Evolutionary conservation across 768 basidiomycete species (phyloP), one percentile per base, ranked within the genome.

Genomic region (Pluteus cervinus): DNA sequence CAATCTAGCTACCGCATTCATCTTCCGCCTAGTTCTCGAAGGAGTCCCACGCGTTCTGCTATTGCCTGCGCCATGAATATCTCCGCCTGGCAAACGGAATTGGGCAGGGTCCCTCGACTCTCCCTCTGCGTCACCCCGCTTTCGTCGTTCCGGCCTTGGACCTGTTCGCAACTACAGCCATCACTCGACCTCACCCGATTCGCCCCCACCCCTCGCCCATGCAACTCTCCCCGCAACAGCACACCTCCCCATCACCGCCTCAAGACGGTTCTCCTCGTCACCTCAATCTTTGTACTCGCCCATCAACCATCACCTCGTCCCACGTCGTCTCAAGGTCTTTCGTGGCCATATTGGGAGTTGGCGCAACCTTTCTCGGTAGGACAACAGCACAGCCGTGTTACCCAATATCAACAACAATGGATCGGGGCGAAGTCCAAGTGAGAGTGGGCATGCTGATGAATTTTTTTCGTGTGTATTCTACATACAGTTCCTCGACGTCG

Each of bases 21-120:
- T 52, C 66, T 87, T 15, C 85, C 85, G 1, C 86, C 86, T 0
- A 81, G 86, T 34, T 87, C 85, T 0, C 73, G 85, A 21, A 63
- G 85, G 33, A 76, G 68, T 51, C 77, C 82, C 0, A 73, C 77
- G 2, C 71, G 81, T 26, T 72, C 75, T n/a, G 71, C 75, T 9
- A 70, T 73, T 35, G 66, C 68, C 23, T 70, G 73, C 36, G 57
- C 58, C 11, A 54, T 59, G 48, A 56, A 50, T 30, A 43, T 40
- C 26, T 43, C 44, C 18, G 1, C 62, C 54, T 39, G 42, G 50
- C 44, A 52, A 62, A 52, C 58, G 61, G 44, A 36, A 52, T 25
- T 25, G 42, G 47, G 43, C 58, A 29, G 33, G 60, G 30, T 30
- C 56, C 44, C 22, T 56, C 40, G 43, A 57, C 40, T 44, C 57